A percentile compares a stretch with the other conserved stretches of the same genome.
Conservation (phyloP, 345 rosid species). For the Euphorbia peplus region DNA sequence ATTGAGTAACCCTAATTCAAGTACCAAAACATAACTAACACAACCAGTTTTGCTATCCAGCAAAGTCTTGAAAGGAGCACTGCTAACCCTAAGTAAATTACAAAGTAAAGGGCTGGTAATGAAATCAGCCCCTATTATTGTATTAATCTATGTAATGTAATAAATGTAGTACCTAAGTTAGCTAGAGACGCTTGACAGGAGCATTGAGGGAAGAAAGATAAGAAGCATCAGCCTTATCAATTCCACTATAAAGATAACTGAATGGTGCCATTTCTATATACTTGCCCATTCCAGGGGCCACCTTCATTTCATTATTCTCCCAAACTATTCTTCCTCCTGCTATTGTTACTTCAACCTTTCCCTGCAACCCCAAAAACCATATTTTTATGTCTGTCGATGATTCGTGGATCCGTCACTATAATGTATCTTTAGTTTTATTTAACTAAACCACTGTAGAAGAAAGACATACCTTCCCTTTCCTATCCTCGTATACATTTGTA, state of each 20-base stretch:
- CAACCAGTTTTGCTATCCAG: no score
- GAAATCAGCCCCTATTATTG: no score
- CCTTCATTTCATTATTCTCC: constrained; percentile 75
- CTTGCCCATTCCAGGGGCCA: constrained; percentile 67
- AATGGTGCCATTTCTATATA: constrained; percentile 71
- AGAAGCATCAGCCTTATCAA: constrained; percentile 70
- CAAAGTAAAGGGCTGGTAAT: no score
- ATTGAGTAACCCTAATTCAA: no score
- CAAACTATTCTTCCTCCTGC: constrained; percentile 83
- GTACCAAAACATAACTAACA: no score
- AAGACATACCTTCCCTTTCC: constrained; percentile 66
- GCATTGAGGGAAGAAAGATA: constrained; percentile 72
- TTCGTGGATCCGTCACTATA: no score
- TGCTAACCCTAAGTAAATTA: no score
- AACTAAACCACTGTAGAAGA: background rate
- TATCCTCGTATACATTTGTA: constrained; percentile 83
- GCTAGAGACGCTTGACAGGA: constrained; percentile 70
- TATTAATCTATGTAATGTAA: no score
- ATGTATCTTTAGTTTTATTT: no score
- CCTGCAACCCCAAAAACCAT: constrained; percentile 47
- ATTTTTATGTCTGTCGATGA: no score
- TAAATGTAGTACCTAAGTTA: no score
- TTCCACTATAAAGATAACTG: constrained; percentile 71
- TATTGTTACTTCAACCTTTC: constrained; percentile 91
- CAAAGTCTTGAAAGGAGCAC: no score